These are phyloP conservation scores for Epichloe bromicola DNA, from an alignment of 2,329 filamentous ascomycete species.

Conservation along the genomic window DNA sequence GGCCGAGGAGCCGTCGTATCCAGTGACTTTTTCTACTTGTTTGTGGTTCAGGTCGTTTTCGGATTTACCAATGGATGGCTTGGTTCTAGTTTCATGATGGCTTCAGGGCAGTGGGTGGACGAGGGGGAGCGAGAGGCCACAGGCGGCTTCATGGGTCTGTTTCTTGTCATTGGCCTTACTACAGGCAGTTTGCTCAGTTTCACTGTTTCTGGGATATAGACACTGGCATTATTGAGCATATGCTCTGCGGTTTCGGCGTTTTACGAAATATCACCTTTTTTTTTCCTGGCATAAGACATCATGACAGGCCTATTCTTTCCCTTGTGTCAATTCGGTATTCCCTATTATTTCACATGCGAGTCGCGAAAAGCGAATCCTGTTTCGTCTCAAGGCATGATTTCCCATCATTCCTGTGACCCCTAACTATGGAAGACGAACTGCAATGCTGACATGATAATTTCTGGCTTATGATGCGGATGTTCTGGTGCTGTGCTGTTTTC, in stretches of 20 bases:
- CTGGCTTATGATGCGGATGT: background rate
- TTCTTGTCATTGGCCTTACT: slow-evolving; percentile 72
- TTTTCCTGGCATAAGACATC: background rate
- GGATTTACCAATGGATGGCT: slow-evolving; percentile 81
- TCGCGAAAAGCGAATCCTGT: background rate
- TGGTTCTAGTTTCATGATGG: slow-evolving; percentile 84
- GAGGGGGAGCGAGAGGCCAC: slow-evolving; percentile 75
- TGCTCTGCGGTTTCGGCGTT: background rate
- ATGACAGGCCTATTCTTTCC: background rate
- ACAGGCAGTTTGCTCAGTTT: slow-evolving; percentile 87
- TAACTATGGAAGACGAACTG: background rate
- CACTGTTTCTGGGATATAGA: slow-evolving; percentile 37
- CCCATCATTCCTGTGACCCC: background rate
- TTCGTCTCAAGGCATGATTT: background rate
- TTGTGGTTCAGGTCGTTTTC: slow-evolving; percentile 71
- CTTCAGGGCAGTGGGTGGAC: slow-evolving; percentile 67
- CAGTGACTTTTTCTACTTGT: slow-evolving; percentile 80
- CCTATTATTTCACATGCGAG: background rate
- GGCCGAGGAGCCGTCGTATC: slow-evolving; percentile 59
- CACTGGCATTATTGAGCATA: background rate
- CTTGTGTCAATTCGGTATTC: background rate
- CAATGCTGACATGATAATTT: background rate
- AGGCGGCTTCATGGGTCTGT: slow-evolving; percentile 87
- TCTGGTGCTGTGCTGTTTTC: slow-evolving; percentile 2
- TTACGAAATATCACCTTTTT: background rate